Evolutionary conservation across 2,329 filamentous ascomycete genomes (phyloP).

Genomic region (Botrytis elliptica): DNA sequence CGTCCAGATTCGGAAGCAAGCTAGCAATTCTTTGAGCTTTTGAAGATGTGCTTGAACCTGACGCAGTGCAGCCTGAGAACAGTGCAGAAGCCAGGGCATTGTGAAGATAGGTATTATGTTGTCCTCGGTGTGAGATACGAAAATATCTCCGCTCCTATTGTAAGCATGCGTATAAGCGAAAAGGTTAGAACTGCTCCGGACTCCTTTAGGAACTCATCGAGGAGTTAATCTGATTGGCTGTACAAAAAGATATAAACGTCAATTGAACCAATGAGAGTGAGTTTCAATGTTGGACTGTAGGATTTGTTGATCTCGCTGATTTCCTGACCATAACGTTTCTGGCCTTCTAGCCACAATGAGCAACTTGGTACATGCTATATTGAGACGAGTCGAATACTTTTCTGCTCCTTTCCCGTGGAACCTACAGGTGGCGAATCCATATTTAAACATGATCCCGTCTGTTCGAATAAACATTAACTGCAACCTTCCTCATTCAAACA

Average conservation of each 20-base stretch:
- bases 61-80: not conserved
- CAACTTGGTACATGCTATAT: not conserved
- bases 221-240: slow-evolving; percentile 12
- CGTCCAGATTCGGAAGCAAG: slow-evolving; percentile 1
- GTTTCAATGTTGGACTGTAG: not conserved
- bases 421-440: not conserved
- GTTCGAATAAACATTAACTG: not conserved
- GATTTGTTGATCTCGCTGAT: not conserved
- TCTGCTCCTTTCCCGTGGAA: not conserved
- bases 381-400: not conserved
- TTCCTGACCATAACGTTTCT: not conserved
- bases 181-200: slow-evolving; percentile 8
- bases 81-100: not conserved
- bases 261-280: slow-evolving; percentile 2
- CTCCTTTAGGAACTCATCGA: slow-evolving; percentile 15
- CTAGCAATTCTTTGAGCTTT: not conserved
- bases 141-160: slow-evolving; percentile 9
- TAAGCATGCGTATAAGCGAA: slow-evolving; percentile 8
- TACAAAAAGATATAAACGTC: not conserved
- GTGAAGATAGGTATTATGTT: not conserved
- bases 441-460: slow-evolving; percentile 2
- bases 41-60: not conserved
- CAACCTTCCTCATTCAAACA: slow-evolving; percentile 10
- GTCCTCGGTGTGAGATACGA: not conserved
- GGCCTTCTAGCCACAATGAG: slow-evolving; percentile 1